Conservation (phyloP, 495 filamentous ascomycete species). For the Talaromyces nanjingensis region DNA sequence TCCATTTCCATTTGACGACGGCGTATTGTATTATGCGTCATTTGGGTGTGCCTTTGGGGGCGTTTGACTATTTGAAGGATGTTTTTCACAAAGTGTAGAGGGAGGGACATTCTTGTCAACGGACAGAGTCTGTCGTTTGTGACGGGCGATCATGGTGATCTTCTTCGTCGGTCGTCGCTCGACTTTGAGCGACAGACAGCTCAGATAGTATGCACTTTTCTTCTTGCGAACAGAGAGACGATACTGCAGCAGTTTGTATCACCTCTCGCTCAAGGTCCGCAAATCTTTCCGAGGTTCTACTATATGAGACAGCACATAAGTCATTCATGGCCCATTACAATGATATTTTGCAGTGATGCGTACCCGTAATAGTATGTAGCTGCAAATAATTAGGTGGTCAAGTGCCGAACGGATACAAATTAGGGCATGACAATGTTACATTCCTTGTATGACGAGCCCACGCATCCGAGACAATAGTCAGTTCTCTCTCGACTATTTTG, state of each 20-base stretch:
- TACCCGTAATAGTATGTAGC: too few relatives aligned
- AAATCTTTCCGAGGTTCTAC: too few relatives aligned
- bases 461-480: not conserved
- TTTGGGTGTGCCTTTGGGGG: slow-evolving; percentile 51
- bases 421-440: not conserved
- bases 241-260: too few relatives aligned
- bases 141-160: too few relatives aligned
- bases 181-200: too few relatives aligned
- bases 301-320: too few relatives aligned
- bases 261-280: too few relatives aligned
- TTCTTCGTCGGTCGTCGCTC: too few relatives aligned
- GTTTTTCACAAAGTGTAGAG: slow-evolving; percentile 17
- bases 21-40: slow-evolving; percentile 49
- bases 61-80: slow-evolving; percentile 40
- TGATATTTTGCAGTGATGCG: too few relatives aligned
- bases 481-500: not conserved
- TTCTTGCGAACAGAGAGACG: too few relatives aligned
- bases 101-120: not conserved
- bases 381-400: not conserved
- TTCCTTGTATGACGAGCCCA: not conserved
- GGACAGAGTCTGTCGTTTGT: not conserved
- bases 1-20: slow-evolving; percentile 51
- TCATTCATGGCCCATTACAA: too few relatives aligned
- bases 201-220: too few relatives aligned
- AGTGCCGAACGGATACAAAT: not conserved